Conservation (phyloP, 352 stramenopile species). For the Globisporangium nunn region DNA sequence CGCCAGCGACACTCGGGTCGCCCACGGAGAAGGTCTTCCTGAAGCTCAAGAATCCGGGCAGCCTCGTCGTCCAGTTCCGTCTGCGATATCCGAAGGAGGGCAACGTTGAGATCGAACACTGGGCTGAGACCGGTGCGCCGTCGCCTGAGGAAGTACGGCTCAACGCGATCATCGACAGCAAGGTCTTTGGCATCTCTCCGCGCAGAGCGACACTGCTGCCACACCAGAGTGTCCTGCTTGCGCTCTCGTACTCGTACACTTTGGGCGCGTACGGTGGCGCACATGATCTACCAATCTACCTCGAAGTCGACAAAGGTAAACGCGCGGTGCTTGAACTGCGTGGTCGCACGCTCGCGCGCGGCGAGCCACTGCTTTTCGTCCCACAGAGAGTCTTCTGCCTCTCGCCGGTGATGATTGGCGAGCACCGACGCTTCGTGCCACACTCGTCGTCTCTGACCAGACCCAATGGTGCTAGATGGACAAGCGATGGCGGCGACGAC, state of each 20-base stretch:
- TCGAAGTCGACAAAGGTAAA: constrained; percentile 89
- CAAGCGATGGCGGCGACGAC: constrained; percentile 1
- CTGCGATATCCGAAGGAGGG: constrained; percentile 89
- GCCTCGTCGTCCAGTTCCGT: constrained; percentile 74
- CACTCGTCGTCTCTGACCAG: neutral
- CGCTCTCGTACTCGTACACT: constrained; percentile 59
- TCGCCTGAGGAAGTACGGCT: constrained; percentile 67
- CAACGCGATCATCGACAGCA: constrained; percentile 78
- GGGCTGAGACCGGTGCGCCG: constrained; percentile 86
- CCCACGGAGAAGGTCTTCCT: constrained; percentile 56
- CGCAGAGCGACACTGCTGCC: constrained; percentile 50
- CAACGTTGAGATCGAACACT: constrained; percentile 91
- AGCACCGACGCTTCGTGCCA: constrained; percentile 27
- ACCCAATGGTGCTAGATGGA: neutral
- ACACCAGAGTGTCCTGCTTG: constrained; percentile 50
- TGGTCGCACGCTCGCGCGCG: constrained; percentile 62
- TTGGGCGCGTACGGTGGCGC: constrained; percentile 71
- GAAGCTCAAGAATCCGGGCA: constrained; percentile 83
- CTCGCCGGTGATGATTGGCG: constrained; percentile 67
- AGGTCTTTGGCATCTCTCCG: constrained; percentile 57
- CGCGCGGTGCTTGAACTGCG: constrained; percentile 80
- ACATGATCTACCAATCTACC: constrained; percentile 81
- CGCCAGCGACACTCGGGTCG: constrained; percentile 51
- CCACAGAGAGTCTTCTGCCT: constrained; percentile 47
- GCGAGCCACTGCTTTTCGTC: constrained; percentile 66